These are phyloP conservation scores for Trichoderma koningiopsis DNA, from an alignment of 2,329 filamentous ascomycete genomes.

Conservation along the genomic window DNA sequence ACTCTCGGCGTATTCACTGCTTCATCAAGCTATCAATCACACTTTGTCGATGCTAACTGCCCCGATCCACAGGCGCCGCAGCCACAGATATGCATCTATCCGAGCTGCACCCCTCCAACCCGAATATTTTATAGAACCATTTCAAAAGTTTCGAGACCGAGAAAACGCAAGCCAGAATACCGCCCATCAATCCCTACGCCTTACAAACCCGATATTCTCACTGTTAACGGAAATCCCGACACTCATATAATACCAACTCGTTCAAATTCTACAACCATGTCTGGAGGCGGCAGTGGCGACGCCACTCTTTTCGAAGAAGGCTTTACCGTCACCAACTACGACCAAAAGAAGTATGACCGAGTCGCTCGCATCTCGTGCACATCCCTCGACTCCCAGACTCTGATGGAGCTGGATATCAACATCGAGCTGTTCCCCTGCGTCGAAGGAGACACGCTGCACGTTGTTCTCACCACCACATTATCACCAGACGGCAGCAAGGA, in stretches of 20 bases:
- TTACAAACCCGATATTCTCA: background rate
- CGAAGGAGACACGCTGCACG: slow-evolving; percentile 73
- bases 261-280: slow-evolving; percentile 28
- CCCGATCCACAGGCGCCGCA: background rate
- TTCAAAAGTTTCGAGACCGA: background rate
- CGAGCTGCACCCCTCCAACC: slow-evolving; percentile 6
- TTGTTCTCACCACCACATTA: slow-evolving; percentile 83
- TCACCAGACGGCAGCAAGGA: slow-evolving; percentile 83
- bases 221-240: background rate
- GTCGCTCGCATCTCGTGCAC: slow-evolving; percentile 82
- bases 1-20: background rate
- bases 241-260: background rate
- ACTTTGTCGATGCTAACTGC: slow-evolving; percentile 1
- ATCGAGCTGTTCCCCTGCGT: slow-evolving; percentile 82
- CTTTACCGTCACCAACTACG: slow-evolving; percentile 78
- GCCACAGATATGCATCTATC: slow-evolving; percentile 5
- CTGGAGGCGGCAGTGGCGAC: slow-evolving; percentile 66
- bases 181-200: background rate
- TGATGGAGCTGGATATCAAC: slow-evolving; percentile 90
- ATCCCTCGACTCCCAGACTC: slow-evolving; percentile 72
- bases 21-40: background rate
- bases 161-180: background rate
- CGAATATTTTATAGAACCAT: slow-evolving; percentile 11
- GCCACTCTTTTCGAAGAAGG: slow-evolving; percentile 91
- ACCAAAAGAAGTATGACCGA: slow-evolving; percentile 91